A percentile compares a stretch with the other conserved stretches of the same genome.
phyloP scores from a whole-genome alignment of 106 monocot genomes.

The Dendrobium catenatum region DNA sequence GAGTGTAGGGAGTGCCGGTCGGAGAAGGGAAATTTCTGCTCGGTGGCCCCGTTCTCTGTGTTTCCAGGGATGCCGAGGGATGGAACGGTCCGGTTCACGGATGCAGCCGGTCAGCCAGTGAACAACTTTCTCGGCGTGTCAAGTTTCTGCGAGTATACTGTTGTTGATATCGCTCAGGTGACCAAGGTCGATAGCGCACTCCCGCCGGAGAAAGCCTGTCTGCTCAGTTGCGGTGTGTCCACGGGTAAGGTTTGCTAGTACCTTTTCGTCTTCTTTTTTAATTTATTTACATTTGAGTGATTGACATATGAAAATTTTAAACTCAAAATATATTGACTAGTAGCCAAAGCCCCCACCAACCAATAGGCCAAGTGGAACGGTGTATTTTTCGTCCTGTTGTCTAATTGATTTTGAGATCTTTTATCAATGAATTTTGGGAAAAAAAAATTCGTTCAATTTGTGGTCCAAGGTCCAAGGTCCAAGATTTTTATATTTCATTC shows the following conservation, averaged over 20 bases:
- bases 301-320: no score
- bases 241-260: slow-evolving; percentile 34
- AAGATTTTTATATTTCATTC: no score
- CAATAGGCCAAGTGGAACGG: no score
- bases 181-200: slow-evolving; percentile 43
- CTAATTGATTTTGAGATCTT: no score
- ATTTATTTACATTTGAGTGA: no score
- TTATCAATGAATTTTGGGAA: no score
- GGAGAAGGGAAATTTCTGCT: slow-evolving; percentile 63
- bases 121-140: slow-evolving; percentile 61
- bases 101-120: slow-evolving; percentile 23
- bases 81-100: slow-evolving; percentile 28
- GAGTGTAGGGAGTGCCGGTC: slow-evolving; percentile 67
- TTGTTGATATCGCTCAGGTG: slow-evolving; percentile 61
- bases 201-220: slow-evolving; percentile 60
- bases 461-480: no score
- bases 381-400: no score
- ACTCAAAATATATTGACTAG: no score
- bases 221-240: slow-evolving; percentile 87
- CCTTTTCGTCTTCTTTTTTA: no score
- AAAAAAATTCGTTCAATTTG: no score
- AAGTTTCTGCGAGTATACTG: slow-evolving; percentile 91
- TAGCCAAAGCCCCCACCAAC: no score
- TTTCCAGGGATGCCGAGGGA: slow-evolving; percentile 47
- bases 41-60: slow-evolving; percentile 21